Evolutionary conservation across 2,329 filamentous ascomycete genomes (phyloP), one percentile per base, ranked within the genome.

Genomic region (Neonectria coccinea): DNA sequence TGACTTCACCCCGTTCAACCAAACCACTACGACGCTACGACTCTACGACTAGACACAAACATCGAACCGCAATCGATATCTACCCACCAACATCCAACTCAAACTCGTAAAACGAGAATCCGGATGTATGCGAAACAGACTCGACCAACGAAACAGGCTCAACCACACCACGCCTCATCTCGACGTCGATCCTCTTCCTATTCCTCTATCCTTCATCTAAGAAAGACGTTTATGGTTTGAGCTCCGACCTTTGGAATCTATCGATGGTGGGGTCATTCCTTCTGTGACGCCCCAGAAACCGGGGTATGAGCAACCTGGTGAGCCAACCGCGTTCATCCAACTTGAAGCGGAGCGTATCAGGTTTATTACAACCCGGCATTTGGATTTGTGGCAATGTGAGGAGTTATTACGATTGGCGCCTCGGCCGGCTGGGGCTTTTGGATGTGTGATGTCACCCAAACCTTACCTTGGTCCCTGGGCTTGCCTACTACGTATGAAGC

Each of bases 21-120:
- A 60, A 57, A 39, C 25, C 25, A 53, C 16, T 64, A 73, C 64
- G 71, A 73, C 50, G 45, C 68, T 65, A 73, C 47, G 71, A 73
- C 62, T 56, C 50, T 29, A 64, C 56, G n/a, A 42, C 39, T 42
- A 53, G 22, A 31, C 18, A 22, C 31, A 48, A 29, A 20, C 27
- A 33, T 16, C 55, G 22, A 47, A 45, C 25, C n/a, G 16, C 16
- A 29, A 16, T 29, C 22, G 5, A 39, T 29, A 33, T 18, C 59
- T 44, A 36, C 27, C 39, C 53, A 51, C 29, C 39, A 47, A 29
- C 39, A 18, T 57, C 53, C 47, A 44, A 41, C n/a, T 47, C 20
- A 16, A 6, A 25, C 18, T 33, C 33, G 36, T 29, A 33, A 14
- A 22, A 20, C 27, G 44, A 4, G 27, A 12, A 18, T 51, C 29